Base-by-base conservation (phyloP, 2,329 filamentous ascomycete genomes). In the Colletotrichum cuscutae region DNA sequence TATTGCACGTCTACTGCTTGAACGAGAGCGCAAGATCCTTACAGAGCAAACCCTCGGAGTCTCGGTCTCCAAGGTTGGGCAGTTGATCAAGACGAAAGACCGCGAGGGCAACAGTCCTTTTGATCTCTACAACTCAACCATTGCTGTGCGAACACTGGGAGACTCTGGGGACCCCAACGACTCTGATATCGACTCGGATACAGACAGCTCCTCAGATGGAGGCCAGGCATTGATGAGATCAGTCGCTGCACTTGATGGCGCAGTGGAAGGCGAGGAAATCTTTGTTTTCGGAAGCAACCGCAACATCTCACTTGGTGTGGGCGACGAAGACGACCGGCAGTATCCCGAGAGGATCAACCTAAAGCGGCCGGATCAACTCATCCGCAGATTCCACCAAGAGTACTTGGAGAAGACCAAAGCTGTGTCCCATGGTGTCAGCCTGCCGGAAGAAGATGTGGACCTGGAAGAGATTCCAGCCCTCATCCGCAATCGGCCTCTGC, bases 271-370 rank as follows among this genome's bases (percentile, higher is more conserved):
- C 9, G 94, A 98, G 78, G 97, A 99, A 79, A 85, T 98, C 1
- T 98, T 95, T 78, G 93, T 95, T 1, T 98, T 98, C 82, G 97
- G 97, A 62, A 98, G 95, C 82, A 99, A 98, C 83, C 97, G 97
- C 79, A 99, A 99, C 77, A 84, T 97, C 11, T 97, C 94, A 0
- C 89, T 99, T 26, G 97, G 97, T 1, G 92, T 98, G 73, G 95
- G 95, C n/a, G 95, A 99, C 79, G 93, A 97, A 78, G 95, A 98
- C 80, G 96, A 99, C 79, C 91, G 97, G 3, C 95, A 98, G 75
- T 97, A 93, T 78, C 97, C 97, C 0, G 97, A 98, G 80, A 93
- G 95, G 11, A 91, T 98, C 12, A 85, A 88, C 37, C 82, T 98
- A 42, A 89, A 91, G 68, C 91, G 96, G 19, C 95, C 97, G 0